Evolutionary conservation across 2,329 filamentous ascomycete species (phyloP).

Genomic region (Chrysosporium queenslandicum): DNA sequence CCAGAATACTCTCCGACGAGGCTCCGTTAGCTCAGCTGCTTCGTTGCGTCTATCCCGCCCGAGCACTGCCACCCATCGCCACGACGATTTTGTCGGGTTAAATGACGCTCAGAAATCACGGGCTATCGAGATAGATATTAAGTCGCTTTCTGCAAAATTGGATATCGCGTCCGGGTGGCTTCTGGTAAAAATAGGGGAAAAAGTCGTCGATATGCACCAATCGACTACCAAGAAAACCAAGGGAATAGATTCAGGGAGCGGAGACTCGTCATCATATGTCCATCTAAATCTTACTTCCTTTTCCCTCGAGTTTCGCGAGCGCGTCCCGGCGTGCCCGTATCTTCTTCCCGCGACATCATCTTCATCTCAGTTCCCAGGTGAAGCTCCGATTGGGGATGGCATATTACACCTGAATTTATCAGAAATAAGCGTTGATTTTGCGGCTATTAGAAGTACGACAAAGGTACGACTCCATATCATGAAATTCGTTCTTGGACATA

Average conservation of each 20-base stretch:
- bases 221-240: slow-evolving; percentile 3
- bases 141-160: slow-evolving; percentile 26
- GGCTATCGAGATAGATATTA: slow-evolving; percentile 27
- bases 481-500: slow-evolving; percentile 41
- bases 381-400: slow-evolving; percentile 24
- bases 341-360: slow-evolving; percentile 8
- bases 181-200: slow-evolving; percentile 30
- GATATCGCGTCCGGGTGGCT: slow-evolving; percentile 37
- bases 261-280: slow-evolving; percentile 13
- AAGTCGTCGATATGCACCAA: slow-evolving; percentile 20
- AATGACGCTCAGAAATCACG: slow-evolving; percentile 9
- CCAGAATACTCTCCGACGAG: slow-evolving; percentile 6
- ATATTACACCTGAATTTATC: slow-evolving; percentile 26
- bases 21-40: neutral
- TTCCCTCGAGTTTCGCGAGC: slow-evolving; percentile 32
- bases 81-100: slow-evolving; percentile 3
- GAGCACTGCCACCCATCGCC: neutral
- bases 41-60: neutral
- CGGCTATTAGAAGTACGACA: slow-evolving; percentile 18
- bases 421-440: slow-evolving; percentile 22
- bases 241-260: slow-evolving; percentile 6
- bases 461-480: slow-evolving; percentile 28
- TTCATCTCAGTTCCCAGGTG: slow-evolving; percentile 16
- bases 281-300: slow-evolving; percentile 24
- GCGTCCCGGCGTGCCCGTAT: slow-evolving; percentile 26